Base-by-base conservation (phyloP, 345 rosid genomes). In the Syzygium jambos region DNA sequence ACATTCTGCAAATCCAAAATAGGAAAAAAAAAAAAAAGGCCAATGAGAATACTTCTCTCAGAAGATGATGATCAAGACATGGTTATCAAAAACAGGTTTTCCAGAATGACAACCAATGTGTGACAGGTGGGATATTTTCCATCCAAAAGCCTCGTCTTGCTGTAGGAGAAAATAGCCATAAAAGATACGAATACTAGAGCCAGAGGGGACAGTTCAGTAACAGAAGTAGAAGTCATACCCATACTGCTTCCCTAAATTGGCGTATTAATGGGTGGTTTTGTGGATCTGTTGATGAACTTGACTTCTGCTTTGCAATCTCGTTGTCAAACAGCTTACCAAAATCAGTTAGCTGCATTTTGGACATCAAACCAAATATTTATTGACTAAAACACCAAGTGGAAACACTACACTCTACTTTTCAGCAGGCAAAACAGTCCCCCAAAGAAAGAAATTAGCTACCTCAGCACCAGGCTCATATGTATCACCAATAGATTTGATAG, bases 221-320 rank as follows among this genome's bases (percentile, higher is more conserved):
- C 63, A 29, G 43, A 88, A 6, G 85, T 29, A 51, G 59, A 57
- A 87, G 85, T 41, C 92, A 88, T 94, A 96, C 98, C 99, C 99
- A 97, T 65, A 96, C 92, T 52, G 96, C 97, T 89, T 95, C 98
- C 87, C 92, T 91, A 88, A 95, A 95, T 89, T 95, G 96, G 34
- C 97, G 95, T 88, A 96, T 88, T 88, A 94, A 85, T 38, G 85
- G 93, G 87, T 93, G 90, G 88, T 92, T 91, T 88, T 90, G 93
- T 5, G 92, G 84, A 90, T 59, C 88, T 22, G 93, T 91, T 86
- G 95, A 88, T 55, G 94, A 82, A 84, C 86, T 84, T 65, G 94
- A 87, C 91, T 92, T 93, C 86, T 90, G 88, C 89, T 94, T 94
- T 84, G 89, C 87, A 88, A 92, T 89, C 90, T 97, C 96, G 23